Evolutionary conservation across 345 rosid genomes (phyloP), one percentile per base, ranked within the genome.

Genomic region (Physaria fendleri): DNA sequence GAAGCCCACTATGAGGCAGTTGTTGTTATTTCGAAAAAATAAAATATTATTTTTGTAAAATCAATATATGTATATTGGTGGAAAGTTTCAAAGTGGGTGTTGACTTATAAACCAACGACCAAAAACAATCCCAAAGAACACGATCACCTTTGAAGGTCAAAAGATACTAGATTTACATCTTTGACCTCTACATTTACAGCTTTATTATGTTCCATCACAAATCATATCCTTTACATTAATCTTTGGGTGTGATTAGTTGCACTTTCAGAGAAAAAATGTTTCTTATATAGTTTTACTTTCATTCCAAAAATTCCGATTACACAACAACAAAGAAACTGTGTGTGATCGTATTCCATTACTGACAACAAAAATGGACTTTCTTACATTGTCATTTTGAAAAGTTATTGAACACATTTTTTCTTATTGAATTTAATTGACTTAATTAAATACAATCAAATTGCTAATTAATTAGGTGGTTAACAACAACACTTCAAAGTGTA

Each of bases 31-130:
- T n/a, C n/a, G n/a, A n/a, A n/a, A n/a, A n/a, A n/a, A n/a, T n/a
- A n/a, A n/a, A n/a, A n/a, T n/a, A n/a, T n/a, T n/a, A n/a, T n/a
- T n/a, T n/a, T n/a, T n/a, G n/a, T n/a, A n/a, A n/a, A n/a, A n/a
- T n/a, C n/a, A n/a, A n/a, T n/a, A n/a, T n/a, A n/a, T n/a, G n/a
- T n/a, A n/a, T n/a, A n/a, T n/a, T n/a, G n/a, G n/a, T n/a, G n/a
- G n/a, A n/a, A 59, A 59, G 24, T 38, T 40, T 59, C 53, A 11
- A n/a, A 39, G 72, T 50, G 39, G 2, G 40, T 39, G 72, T 50
- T 67, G 72, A 67, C 72, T 67, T 68, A 54, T 42, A 33, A 54
- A 51, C 54, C 40, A 54, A 51, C 54, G 72, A 68, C 66, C 60
- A 34, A 38, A 12, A 38, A 12, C 2, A 14, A 43, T 12, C 38